These are phyloP conservation scores for Claviceps arundinis DNA, from an alignment of 2,329 filamentous ascomycete genomes.

Conservation along the genomic window DNA sequence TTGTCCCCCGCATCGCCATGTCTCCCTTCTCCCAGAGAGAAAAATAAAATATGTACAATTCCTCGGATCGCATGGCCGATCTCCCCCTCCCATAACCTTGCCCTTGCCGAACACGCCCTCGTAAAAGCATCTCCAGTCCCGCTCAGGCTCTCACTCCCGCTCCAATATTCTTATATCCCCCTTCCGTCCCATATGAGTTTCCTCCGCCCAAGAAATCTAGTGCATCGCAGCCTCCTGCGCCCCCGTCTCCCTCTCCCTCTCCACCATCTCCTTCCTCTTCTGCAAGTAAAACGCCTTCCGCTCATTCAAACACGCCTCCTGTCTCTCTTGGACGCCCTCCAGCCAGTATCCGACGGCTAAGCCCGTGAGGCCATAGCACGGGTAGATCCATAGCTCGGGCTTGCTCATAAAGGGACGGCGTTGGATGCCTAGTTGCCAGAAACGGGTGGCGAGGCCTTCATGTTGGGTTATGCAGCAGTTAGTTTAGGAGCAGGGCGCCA, in stretches of 20 bases:
- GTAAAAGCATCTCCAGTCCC: too few relatives aligned
- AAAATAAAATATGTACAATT: background rate
- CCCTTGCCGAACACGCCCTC: too few relatives aligned
- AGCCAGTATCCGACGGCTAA: constrained; percentile 93
- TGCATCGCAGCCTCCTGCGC: background rate
- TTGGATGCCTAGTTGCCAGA: constrained; percentile 97
- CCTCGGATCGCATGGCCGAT: background rate
- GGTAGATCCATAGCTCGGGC: constrained; percentile 80
- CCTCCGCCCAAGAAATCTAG: background rate
- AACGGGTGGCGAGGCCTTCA: constrained; percentile 74
- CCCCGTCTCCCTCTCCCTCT: constrained; percentile 18
- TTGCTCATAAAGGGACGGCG: constrained; percentile 89
- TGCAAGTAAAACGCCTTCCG: constrained; percentile 72
- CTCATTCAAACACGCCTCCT: constrained; percentile 62
- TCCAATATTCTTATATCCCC: background rate
- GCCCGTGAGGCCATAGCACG: constrained; percentile 72
- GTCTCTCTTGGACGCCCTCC: constrained; percentile 73
- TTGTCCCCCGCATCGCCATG: too few relatives aligned
- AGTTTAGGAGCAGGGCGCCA: background rate
- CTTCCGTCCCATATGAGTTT: too few relatives aligned
- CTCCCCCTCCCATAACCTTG: background rate
- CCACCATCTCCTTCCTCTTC: constrained; percentile 62
- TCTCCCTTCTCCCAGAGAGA: background rate
- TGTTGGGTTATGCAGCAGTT: background rate
- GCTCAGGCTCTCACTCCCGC: too few relatives aligned